Base-by-base conservation (phyloP, 75 land plant species). In the Cunninghamia lanceolata region DNA sequence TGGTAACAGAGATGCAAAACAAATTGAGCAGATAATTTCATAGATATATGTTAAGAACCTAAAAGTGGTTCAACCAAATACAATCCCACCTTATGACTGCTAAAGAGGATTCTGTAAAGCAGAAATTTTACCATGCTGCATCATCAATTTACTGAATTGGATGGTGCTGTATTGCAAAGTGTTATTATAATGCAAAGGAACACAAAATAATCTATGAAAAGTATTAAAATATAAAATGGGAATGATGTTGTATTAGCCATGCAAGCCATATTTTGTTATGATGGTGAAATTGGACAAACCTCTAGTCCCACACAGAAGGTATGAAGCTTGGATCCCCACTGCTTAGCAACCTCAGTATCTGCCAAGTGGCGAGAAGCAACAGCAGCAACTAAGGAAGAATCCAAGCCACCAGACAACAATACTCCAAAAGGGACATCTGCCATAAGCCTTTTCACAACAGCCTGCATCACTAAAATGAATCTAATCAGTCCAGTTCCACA, bases 351-450 rank as follows among this genome's bases (percentile, higher is more conserved):
- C 84, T 95, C 93, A 11, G 95, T 93, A 21, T 86, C 91, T 17
- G 89, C 90, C 85, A 98, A 85, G 73, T 95, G 84, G n/a, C 99
- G 95, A 9, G 93, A 90, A 63, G 98, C 94, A 78, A 97, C 98
- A 46, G 99, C 87, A 93, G 47, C 95, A 77, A 97, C 99, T 83
- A 98, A 89, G 14, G 99, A 98, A 54, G 99, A 98, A 86, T 98
- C 99, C 71, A 98, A 86, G 35, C 99, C 99, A 52, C 99, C 99
- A 42, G 99, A 98, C 82, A 98, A 86, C 81, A 98, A 94, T 35
- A 98, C 99, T 76, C 99, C 99, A 89, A 98, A 98, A 38, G 99
- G 99, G 1, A 98, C 99, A 94, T 98, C 99, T 54, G 99, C 91
- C 99, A 98, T 98, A 46, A 98, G 92, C 89, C 99, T 92, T 90